Evolutionary conservation across 2,329 filamentous ascomycete species (phyloP), one percentile per base, ranked within the genome.

Genomic region (Hymenoscyphus salicellus): DNA sequence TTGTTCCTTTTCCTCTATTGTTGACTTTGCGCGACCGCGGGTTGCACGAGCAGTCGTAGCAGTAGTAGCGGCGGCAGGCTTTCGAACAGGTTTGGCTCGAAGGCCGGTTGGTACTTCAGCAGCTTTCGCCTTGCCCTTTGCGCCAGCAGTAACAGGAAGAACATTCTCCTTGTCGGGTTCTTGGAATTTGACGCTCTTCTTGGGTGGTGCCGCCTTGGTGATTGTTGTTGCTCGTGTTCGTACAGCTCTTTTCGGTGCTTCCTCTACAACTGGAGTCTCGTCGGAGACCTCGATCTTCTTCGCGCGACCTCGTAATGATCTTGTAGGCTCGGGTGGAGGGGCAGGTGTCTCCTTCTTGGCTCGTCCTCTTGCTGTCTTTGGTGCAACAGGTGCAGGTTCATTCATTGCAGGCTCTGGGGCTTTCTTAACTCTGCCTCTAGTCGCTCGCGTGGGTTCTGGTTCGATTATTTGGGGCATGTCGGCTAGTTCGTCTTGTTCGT

Each of bases 161-260:
- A 86, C 76, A 68, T 89, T 89, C 73, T 89, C 86, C 76, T 89
- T 89, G 73, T 87, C 86, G 2, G 84, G 83, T 69, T 75, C 74
- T 72, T 87, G 81, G 73, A 89, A 89, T 64, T 83, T 86, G 71
- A 89, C 86, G 2, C 79, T 81, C 78, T 88, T 89, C 78, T 84
- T 87, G 38, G 79, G 75, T 5, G 79, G 77, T 28, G 80, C 80
- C 67, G 80, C 80, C 68, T 81, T 81, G 28, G 78, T 77, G 65
- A 72, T 69, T 2, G 77, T 70, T 7, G 75, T 70, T 61, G 73
- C 69, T 62, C 78, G 76, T 33, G 72, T 70, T 26, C 78, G 78
- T 23, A 74, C 75, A 5, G 73, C 69, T 71, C 77, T 79, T 71
- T 78, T 79, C 43, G 71, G 69, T 4, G 77, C 75, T 26, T 75